Evolutionary conservation across 176 grass and related monocot species (phyloP).

Genomic region (Oryza nivara): DNA sequence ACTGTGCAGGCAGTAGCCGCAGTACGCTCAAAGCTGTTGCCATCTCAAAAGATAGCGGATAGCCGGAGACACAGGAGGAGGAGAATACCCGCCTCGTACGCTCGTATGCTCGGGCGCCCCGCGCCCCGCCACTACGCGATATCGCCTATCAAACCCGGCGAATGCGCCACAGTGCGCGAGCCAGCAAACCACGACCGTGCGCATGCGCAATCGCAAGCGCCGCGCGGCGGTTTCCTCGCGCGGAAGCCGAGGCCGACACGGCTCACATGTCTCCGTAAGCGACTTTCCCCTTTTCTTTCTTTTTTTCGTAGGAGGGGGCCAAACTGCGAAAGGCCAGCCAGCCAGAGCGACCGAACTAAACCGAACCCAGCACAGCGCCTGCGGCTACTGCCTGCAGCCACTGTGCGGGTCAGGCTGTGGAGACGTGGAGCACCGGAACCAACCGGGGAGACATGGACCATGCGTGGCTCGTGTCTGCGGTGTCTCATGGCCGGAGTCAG

Average conservation of each 20-base stretch:
- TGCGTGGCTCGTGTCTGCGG: background rate
- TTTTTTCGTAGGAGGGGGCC: background rate
- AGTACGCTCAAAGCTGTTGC: background rate
- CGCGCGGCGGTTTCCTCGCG: too few relatives aligned
- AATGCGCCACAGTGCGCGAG: too few relatives aligned
- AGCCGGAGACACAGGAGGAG: too few relatives aligned
- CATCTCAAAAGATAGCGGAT: background rate
- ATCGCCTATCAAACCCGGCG: too few relatives aligned
- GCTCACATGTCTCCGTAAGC: slow-evolving; percentile 19
- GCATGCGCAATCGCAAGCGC: too few relatives aligned
- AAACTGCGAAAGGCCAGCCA: background rate
- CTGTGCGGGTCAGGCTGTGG: too few relatives aligned
- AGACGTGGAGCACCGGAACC: background rate
- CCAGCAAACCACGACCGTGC: too few relatives aligned
- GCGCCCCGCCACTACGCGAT: too few relatives aligned
- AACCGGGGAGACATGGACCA: background rate
- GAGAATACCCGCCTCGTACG: too few relatives aligned
- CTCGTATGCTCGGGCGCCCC: too few relatives aligned
- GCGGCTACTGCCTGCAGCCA: background rate
- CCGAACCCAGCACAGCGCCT: background rate
- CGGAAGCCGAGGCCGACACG: slow-evolving; percentile 30
- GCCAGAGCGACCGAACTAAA: background rate
- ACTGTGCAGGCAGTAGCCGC: too few relatives aligned
- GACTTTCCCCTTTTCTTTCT: background rate
- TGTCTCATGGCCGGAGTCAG: too few relatives aligned